Evolutionary conservation across 73 alveolate species (phyloP), one percentile per base, ranked within the genome.

Genomic region (Tetrahymena thermophila): DNA sequence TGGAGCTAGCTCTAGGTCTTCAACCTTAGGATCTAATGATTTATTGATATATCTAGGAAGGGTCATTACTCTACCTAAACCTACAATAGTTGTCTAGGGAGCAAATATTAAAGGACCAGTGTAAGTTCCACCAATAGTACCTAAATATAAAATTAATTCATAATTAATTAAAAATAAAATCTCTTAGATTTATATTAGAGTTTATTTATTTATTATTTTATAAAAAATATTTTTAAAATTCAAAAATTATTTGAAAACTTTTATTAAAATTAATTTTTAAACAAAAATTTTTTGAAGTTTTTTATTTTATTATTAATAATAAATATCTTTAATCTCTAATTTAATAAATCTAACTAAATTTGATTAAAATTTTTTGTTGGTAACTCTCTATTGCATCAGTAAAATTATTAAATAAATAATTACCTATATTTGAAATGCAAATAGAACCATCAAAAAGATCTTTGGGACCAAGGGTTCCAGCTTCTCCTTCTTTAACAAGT

Each of bases 61-160:
- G 28, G 96, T 96, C 93, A 96, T 94, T 40, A 98, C 97, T 85
- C 97, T 97, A 10, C 99, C 99, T 43, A 98, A 95, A 13, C 99
- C 99, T 40, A 98, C 97, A 16, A 98, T 98, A 35, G 98, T 95
- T 44, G 95, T 98, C 43, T 98, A 96, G 14, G 99, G 99, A 50
- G 99, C 96, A 35, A 98, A 44, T 11, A 98, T 97, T n/a, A 98
- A 94, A 16, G 99, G 99, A 25, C 97, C 98, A 55, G 98, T 94
- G 85, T 98, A 98, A n/a, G 99, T 97, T 15, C 99, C 99, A 40
- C 99, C 99, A 37, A 98, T 94, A 50, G 97, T 85, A 25, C 98
- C 89, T 71, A 28, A 28, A 25, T 56, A 3, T 28, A n/a, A 25
- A 71, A 71, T 1, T 6, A 40, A 40, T 40, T 4, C 4, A 40